These are phyloP conservation scores for Anthostomella pinea DNA, from an alignment of 2,329 filamentous ascomycete species.

Conservation along the genomic window DNA sequence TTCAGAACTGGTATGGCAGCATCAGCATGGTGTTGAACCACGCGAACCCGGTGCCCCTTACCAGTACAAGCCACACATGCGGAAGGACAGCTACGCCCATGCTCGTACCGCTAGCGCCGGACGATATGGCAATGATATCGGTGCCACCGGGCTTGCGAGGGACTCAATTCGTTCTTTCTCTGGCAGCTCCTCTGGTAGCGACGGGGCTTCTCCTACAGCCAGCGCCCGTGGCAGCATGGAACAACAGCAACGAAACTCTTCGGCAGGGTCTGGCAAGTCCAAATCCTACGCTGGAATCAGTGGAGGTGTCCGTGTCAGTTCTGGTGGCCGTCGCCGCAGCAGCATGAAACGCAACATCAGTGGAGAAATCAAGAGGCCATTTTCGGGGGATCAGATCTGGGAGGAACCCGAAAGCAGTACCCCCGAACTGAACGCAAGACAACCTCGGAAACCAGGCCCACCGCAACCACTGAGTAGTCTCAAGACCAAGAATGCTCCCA, in stretches of 20 bases:
- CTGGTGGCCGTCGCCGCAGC: slow-evolving; percentile 54
- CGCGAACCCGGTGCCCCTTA: slow-evolving; percentile 63
- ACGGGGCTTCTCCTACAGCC: slow-evolving; percentile 36
- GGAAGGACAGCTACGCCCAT: slow-evolving; percentile 69
- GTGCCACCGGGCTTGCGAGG: slow-evolving; percentile 44
- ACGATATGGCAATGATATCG: slow-evolving; percentile 45
- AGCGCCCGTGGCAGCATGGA: slow-evolving; percentile 34
- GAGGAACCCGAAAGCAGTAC: slow-evolving; percentile 70
- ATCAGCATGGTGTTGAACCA: slow-evolving; percentile 58
- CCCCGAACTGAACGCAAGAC: slow-evolving; percentile 26
- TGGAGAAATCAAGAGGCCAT: slow-evolving; percentile 63
- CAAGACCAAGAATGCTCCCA: slow-evolving; percentile 64
- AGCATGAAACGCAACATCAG: slow-evolving; percentile 69
- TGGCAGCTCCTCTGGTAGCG: slow-evolving; percentile 50
- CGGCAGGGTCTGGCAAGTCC: slow-evolving; percentile 33
- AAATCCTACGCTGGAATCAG: slow-evolving; percentile 40
- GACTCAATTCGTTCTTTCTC: slow-evolving; percentile 48
- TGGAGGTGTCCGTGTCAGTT: slow-evolving; percentile 34
- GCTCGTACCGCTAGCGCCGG: slow-evolving; percentile 60
- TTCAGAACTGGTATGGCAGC: slow-evolving; percentile 74
- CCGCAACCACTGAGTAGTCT: slow-evolving; percentile 51
- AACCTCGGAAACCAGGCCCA: slow-evolving; percentile 20
- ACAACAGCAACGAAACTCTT: slow-evolving; percentile 24
- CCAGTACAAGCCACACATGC: slow-evolving; percentile 65
- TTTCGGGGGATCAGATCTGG: slow-evolving; percentile 79